These are phyloP conservation scores for Pecoramyces ruminantium DNA, from an alignment of 192 early-diverging fungal genomes.

Conservation along the genomic window DNA sequence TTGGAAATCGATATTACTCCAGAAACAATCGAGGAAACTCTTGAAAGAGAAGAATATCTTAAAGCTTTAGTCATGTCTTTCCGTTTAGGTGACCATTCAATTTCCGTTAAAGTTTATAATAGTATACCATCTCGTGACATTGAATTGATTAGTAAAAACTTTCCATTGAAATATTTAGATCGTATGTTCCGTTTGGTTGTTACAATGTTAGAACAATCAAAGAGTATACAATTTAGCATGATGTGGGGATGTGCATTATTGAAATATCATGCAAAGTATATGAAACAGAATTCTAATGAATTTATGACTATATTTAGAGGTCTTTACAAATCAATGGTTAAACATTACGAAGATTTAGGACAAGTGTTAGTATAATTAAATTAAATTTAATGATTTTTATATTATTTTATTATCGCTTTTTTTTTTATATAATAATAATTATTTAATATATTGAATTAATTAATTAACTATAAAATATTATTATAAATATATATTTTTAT, in stretches of 20 bases:
- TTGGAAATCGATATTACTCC: slow-evolving; percentile 94
- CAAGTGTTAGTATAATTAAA: slow-evolving; percentile 22
- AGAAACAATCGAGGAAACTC: slow-evolving; percentile 54
- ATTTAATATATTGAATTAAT: no score
- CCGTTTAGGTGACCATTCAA: slow-evolving; percentile 67
- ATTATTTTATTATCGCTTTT: no score
- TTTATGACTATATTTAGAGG: slow-evolving; percentile 37
- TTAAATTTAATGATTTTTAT: no score
- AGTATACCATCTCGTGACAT: slow-evolving; percentile 61
- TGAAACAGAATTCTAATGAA: slow-evolving; percentile 24
- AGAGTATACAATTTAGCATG: slow-evolving; percentile 74
- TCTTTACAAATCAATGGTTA: slow-evolving; percentile 44
- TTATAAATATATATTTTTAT: no score
- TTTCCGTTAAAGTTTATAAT: slow-evolving; percentile 67
- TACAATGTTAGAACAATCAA: slow-evolving; percentile 55
- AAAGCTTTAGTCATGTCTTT: slow-evolving; percentile 83
- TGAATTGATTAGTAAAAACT: slow-evolving; percentile 50
- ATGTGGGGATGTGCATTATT: slow-evolving; percentile 64
- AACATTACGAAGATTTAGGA: slow-evolving; percentile 21
- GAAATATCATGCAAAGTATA: slow-evolving; percentile 43
- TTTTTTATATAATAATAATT: no score
- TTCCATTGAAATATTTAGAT: slow-evolving; percentile 77
- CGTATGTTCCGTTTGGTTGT: slow-evolving; percentile 71
- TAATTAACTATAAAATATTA: no score
- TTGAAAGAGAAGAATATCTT: slow-evolving; percentile 58